These are phyloP conservation scores for Phytophthora aleatoria DNA, from an alignment of 352 stramenopile genomes.

Conservation along the genomic window DNA sequence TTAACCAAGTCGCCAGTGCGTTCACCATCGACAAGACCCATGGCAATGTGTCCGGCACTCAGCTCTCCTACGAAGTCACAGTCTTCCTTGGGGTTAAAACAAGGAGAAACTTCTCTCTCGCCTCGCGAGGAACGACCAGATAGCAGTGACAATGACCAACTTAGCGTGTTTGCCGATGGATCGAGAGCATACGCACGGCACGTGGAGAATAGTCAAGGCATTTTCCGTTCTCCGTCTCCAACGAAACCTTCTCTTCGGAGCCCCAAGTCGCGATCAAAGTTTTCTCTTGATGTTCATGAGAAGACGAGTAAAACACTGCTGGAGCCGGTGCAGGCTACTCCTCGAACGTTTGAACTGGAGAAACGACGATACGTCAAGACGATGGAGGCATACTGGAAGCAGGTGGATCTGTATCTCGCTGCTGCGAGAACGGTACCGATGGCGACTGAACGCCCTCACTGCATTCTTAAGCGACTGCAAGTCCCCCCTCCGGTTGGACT, in stretches of 20 bases:
- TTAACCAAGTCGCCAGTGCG: conserved; percentile 41
- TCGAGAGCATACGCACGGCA: conserved; percentile 68
- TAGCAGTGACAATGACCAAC: conserved; percentile 11
- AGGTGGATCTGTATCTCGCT: conserved; percentile 73
- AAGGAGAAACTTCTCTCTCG: conserved; percentile 7
- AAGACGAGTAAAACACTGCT: conserved; percentile 34
- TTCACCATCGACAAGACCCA: conserved; percentile 44
- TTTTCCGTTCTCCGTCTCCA: conserved; percentile 62
- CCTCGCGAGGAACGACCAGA: conserved; percentile 23
- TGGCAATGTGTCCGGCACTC: conserved; percentile 62
- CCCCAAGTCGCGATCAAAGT: conserved; percentile 35
- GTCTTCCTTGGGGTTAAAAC: conserved; percentile 6
- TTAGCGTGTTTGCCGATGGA: conserved; percentile 60
- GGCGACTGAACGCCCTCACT: conserved; percentile 56
- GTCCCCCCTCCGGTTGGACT: conserved; percentile 62
- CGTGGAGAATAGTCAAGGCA: conserved; percentile 62
- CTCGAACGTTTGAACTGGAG: conserved; percentile 79
- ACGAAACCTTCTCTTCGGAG: conserved; percentile 43
- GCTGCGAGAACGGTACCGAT: conserved; percentile 64
- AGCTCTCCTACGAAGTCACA: conserved; percentile 24
- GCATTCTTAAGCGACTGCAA: conserved; percentile 72
- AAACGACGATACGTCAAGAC: conserved; percentile 77
- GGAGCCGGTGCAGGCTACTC: conserved; percentile 58
- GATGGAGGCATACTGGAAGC: conserved; percentile 83
- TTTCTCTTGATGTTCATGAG: conserved; percentile 44